Evolutionary conservation across 805 yeast genomes (phyloP), one percentile per base, ranked within the genome.

Genomic region (Teunomyces kruisii): DNA sequence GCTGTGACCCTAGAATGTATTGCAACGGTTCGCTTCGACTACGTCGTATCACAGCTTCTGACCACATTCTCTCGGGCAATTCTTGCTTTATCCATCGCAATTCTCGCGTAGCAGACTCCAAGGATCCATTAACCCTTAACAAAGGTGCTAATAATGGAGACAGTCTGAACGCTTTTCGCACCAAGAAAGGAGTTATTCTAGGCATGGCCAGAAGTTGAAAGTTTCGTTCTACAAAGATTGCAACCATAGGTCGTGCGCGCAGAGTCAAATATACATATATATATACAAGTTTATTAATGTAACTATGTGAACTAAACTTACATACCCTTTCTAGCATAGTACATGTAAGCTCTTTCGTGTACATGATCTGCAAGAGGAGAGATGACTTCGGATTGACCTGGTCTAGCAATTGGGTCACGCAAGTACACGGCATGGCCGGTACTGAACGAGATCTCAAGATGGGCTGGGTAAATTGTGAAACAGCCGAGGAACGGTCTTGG

Each of bases 381-480:
- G 51, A 94, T 87, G 48, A 94, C 96, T 73, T 94, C 99, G 27
- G 96, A 86, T 61, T 88, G 91, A 46, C 97, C 97, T 6, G 97
- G 97, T 65, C 97, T 81, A 10, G 97, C 96, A 40, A 94, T 90
- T 12, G 99, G 99, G 65, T 94, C 96, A 68, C 97, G 85, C 65
- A 94, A 70, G 67, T 92, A 94, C n/a, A 94, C 86, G 4, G 97
- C 97, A 64, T 91, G 97, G 64, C 98, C 92, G 4, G 97, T 89
- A 50, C 80, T 79, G 66, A 88, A 92, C 16, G 96, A 87, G 37
- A 94, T 72, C 70, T 94, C 98, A 44, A 94, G 72, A 67, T 94
- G 98, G 51, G 87, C 84, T 24, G 99, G 99, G 58, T 88, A 76
- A 48, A 94, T 79, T 9, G 97, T 94, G 67, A 90, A 88, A 39